Evolutionary conservation across 208 protist species (phyloP).

Genomic region (Trichomonas gallinae): DNA sequence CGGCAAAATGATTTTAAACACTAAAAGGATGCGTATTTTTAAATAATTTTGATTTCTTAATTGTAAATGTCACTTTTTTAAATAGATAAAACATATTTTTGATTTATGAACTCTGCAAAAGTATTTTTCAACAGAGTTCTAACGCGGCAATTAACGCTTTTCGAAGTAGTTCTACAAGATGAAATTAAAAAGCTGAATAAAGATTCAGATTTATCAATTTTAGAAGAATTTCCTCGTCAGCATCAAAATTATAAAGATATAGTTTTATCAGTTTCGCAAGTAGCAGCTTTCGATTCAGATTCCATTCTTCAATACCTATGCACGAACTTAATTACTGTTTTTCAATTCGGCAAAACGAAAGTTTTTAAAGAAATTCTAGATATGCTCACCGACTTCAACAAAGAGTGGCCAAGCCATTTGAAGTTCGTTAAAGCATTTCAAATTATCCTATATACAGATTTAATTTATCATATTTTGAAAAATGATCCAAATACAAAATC

Average conservation of each 20-base stretch:
- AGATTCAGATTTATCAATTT: not conserved
- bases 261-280: not conserved
- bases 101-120: not conserved
- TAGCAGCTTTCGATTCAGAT: not conserved
- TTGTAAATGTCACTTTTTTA: not conserved
- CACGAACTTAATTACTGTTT: not conserved
- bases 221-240: not conserved
- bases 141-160: not conserved
- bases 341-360: not conserved
- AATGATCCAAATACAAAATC: not conserved
- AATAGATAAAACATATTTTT: not conserved
- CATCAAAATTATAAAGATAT: not conserved
- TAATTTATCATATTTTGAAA: not conserved
- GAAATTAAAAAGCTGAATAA: not conserved
- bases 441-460: not conserved
- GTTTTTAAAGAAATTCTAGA: not conserved
- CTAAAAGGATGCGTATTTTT: no score
- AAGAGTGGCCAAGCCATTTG: not conserved
- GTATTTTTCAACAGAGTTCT: not conserved
- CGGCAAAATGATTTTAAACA: no score
- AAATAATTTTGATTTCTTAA: no score
- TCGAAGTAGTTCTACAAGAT: not conserved
- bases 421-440: not conserved
- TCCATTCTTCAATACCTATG: not conserved
- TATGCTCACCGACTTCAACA: not conserved